Evolutionary conservation across 2,329 filamentous ascomycete species (phyloP), one percentile per base, ranked within the genome.

Genomic region (Rhinocladiella similis): DNA sequence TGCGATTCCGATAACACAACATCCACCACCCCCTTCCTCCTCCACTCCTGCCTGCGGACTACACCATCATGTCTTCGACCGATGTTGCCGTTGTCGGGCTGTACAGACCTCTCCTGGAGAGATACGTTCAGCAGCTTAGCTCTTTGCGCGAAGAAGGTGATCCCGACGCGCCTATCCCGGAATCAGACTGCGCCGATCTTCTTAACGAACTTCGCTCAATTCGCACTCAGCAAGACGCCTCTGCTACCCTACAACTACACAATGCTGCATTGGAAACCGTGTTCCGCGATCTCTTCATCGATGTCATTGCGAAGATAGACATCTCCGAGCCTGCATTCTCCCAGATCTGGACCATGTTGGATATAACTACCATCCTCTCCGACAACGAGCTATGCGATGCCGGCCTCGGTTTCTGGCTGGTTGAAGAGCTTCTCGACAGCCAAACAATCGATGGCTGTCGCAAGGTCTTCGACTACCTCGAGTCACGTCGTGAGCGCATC

Each of bases 341-440:
- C 48, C 83, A 85, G 58, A 84, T 97, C 61, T 99, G 93, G 93
- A 94, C 97, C 69, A 79, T 99, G 4, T 83, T 99, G 55, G 95
- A 99, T 69, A 85, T 97, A 41, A 80, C 97, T n/a, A 88, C 89
- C 1, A 86, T 95, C 36, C 85, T 96, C 59, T 92, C 91, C 58
- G 93, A 96, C 68, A 84, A 87, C 69, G 77, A 78, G 66, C 72
- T 83, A 65, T 86, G 83, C 65, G 91, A 96, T 62, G 85, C 90
- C 0, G 89, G 88, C 16, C 79, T 99, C 7, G 81, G 94, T 6
- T 91, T 96, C 67, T 92, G 90, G 83, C 83, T 99, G 14, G 86
- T 97, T 18, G 94, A 99, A 71, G 94, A 97, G 73, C 83, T 99
- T 1, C 81, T 99, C 22, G 95, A 99, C 72, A 96, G 91, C 68